These are phyloP conservation scores for Melanomma pulvis-pyrius DNA, from an alignment of 495 filamentous ascomycete genomes.

Conservation along the genomic window DNA sequence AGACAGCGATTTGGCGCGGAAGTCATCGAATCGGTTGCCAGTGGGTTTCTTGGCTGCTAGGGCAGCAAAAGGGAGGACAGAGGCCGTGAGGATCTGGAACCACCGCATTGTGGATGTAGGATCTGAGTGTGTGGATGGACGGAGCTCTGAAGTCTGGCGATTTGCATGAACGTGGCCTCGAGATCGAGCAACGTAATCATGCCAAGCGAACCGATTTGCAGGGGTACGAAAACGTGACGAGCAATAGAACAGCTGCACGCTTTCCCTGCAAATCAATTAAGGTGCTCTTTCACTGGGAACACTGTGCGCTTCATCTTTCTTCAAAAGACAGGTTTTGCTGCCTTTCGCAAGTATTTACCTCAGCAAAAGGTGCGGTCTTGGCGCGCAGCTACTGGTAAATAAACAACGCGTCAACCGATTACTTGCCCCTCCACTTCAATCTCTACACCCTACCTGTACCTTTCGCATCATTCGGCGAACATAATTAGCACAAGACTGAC, in stretches of 20 bases:
- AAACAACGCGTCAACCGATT: constrained; percentile 18
- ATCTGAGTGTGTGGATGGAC: not conserved
- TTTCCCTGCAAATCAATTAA: not conserved
- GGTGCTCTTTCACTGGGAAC: not conserved
- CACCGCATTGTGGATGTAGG: constrained; percentile 46
- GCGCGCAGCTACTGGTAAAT: not conserved
- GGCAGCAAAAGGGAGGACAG: constrained; percentile 56
- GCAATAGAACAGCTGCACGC: not conserved
- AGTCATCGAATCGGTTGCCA: constrained; percentile 64
- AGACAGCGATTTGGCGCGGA: constrained; percentile 66
- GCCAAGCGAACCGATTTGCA: constrained; percentile 7
- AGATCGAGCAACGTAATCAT: constrained; percentile 1
- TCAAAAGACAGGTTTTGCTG: not conserved
- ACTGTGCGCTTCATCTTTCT: not conserved
- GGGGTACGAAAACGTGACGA: constrained; percentile 1
- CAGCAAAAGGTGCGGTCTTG: constrained; percentile 4
- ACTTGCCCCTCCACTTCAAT: not conserved
- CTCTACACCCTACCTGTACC: not conserved
- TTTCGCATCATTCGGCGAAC: constrained; percentile 21
- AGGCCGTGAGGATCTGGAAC: constrained; percentile 54
- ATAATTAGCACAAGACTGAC: constrained; percentile 21
- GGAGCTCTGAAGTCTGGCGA: constrained; percentile 19
- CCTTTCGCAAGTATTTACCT: not conserved
- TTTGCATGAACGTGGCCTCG: constrained; percentile 14
- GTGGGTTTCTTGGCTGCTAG: constrained; percentile 61